Conservation (phyloP, 1,284 basidiomycete species). For the Leccinum pachyderme region DNA sequence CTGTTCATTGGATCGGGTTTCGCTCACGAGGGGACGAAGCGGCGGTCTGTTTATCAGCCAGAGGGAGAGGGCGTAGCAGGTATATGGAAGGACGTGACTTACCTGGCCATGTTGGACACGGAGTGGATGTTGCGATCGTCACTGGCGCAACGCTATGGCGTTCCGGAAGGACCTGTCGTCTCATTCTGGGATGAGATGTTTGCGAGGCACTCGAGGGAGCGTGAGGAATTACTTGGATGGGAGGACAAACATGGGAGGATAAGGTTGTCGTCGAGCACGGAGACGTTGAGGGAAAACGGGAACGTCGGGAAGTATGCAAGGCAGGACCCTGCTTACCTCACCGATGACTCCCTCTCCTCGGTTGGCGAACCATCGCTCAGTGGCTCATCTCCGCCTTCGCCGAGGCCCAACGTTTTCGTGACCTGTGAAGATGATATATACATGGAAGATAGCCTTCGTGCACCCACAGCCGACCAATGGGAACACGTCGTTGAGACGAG, state of each 20-base stretch:
- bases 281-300: conserved; percentile 29
- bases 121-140: conserved; percentile 49
- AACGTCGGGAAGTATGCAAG: not conserved
- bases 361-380: conserved; percentile 12
- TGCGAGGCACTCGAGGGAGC: conserved; percentile 53
- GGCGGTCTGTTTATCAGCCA: conserved; percentile 47
- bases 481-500: conserved; percentile 12
- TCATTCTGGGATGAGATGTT: conserved; percentile 66
- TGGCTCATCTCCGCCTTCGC: conserved; percentile 25
- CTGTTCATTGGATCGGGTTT: conserved; percentile 52
- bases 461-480: conserved; percentile 7
- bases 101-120: conserved; percentile 58
- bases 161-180: conserved; percentile 26
- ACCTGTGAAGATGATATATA: conserved; percentile 17
- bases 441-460: conserved; percentile 5
- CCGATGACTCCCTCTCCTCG: conserved; percentile 18
- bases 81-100: conserved; percentile 56
- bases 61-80: conserved; percentile 34
- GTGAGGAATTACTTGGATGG: conserved; percentile 53
- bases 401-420: conserved; percentile 15
- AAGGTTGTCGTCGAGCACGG: conserved; percentile 30
- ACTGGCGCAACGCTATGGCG: not conserved
- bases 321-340: conserved; percentile 18
- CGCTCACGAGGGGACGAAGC: conserved; percentile 55
- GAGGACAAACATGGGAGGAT: conserved; percentile 38